Evolutionary conservation across 148 eudicot species (phyloP).

Genomic region (Rhododendron williamsianum): DNA sequence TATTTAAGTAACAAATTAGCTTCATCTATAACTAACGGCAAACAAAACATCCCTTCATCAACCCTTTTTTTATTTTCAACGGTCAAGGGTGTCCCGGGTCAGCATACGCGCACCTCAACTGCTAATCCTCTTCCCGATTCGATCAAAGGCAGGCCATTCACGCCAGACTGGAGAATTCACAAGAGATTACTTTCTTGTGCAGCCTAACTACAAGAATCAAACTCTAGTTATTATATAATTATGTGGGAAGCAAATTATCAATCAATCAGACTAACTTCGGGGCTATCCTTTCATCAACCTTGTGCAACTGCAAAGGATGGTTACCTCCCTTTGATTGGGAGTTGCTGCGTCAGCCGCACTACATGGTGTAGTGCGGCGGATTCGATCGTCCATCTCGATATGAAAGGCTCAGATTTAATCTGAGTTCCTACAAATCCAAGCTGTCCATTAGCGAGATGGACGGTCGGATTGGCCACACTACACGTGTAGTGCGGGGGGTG

Average conservation of each 20-base stretch:
- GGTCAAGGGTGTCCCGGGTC: not conserved
- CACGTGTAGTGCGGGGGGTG: too few species aligned
- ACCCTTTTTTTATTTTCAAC: not conserved
- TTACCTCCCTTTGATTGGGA: constrained; percentile 5
- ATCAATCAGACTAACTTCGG: not conserved
- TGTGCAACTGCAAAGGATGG: constrained; percentile 5
- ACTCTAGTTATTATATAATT: too few species aligned
- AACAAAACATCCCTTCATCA: constrained; percentile 9
- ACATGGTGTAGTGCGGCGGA: too few species aligned
- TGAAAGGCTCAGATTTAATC: too few species aligned
- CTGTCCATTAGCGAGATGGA: too few species aligned
- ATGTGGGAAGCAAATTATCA: not conserved
- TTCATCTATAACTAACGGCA: constrained; percentile 7
- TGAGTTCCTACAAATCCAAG: too few species aligned
- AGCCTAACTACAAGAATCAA: not conserved
- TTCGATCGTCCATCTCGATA: too few species aligned
- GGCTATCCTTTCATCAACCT: constrained; percentile 13
- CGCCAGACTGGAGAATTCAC: too few species aligned
- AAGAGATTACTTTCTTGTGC: too few species aligned
- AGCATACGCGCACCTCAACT: not conserved
- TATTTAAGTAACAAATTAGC: not conserved
- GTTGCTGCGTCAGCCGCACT: too few species aligned
- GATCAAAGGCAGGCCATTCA: not conserved
- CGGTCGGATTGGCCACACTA: too few species aligned
- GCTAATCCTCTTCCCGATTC: not conserved